Evolutionary conservation across 1,284 basidiomycete genomes (phyloP).

Genomic region (Butyriboletus regius): DNA sequence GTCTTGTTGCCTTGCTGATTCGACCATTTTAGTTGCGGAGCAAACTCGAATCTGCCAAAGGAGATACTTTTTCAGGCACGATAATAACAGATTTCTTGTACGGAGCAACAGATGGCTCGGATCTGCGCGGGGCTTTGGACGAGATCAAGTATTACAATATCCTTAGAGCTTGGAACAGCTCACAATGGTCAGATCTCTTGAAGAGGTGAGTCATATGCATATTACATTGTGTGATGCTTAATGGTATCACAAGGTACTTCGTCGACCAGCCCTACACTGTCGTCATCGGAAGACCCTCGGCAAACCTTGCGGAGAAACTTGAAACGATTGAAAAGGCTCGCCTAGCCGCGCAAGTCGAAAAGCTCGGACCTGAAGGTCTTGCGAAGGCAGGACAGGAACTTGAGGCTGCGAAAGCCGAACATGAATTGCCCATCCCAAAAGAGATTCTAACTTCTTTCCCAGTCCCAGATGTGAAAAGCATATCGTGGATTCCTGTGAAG

Average conservation of each 20-base stretch:
- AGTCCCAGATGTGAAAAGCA: slow-evolving; percentile 79
- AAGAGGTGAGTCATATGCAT: slow-evolving; percentile 50
- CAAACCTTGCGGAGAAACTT: slow-evolving; percentile 72
- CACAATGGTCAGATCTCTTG: slow-evolving; percentile 78
- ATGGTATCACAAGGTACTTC: slow-evolving; percentile 56
- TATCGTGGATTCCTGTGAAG: slow-evolving; percentile 91
- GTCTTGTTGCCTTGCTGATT: slow-evolving; percentile 4
- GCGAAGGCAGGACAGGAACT: slow-evolving; percentile 64
- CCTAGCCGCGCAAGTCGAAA: slow-evolving; percentile 60
- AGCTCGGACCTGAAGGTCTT: slow-evolving; percentile 77
- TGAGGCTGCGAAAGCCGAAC: slow-evolving; percentile 78
- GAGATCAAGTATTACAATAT: slow-evolving; percentile 69
- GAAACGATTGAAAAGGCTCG: slow-evolving; percentile 78
- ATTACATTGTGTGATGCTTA: slow-evolving; percentile 3
- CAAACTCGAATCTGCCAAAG: slow-evolving; percentile 68
- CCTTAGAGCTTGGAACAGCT: slow-evolving; percentile 64
- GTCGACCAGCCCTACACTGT: slow-evolving; percentile 65
- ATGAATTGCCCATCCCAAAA: slow-evolving; percentile 76
- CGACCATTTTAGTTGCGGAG: slow-evolving; percentile 53
- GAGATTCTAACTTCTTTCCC: slow-evolving; percentile 79
- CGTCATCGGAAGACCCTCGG: slow-evolving; percentile 83
- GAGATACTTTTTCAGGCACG: slow-evolving; percentile 63
- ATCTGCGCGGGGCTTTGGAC: slow-evolving; percentile 68
- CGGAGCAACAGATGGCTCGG: slow-evolving; percentile 75
- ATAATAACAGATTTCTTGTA: slow-evolving; percentile 87